Base-by-base conservation (phyloP, 2,329 filamentous ascomycete genomes). In the Aspergillus sp. region DNA sequence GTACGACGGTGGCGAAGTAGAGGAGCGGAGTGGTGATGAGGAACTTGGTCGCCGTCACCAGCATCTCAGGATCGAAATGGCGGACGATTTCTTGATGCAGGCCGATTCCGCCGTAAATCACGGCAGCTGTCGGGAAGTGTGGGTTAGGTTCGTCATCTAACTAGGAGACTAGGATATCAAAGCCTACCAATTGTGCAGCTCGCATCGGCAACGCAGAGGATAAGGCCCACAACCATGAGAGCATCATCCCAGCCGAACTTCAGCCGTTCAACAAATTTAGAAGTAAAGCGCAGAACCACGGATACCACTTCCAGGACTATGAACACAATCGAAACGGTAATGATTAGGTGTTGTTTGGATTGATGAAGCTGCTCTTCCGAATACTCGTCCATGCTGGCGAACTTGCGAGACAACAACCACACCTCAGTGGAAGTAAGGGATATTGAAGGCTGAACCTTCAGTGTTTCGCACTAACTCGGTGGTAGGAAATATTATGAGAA, bases 81-180 rank as follows among this genome's bases (percentile, higher is more conserved):
- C 17, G 15, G 10, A 59, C 51, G 13, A 30, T 15, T 12, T n/a
- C 39, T 28, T 55, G 19, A 43, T 59, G 57, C 13, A 55, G 57
- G 30, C 57, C 57, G n/a, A 59, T 21, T 12, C 57, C 57, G n/a
- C 57, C 57, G 52, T 43, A 25, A 5, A 7, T 17, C n/a, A 55
- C 36, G 21, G 54, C 57, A 15, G 28, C 57, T 59, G 19, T 21
- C 25, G 13, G 23, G 9, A 13, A 28, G 25, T 36, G 12, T 2
- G 12, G 5, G 21, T 49, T 23, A 49, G 45, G 15, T 7, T 1
- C 4, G 5, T 12, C 13, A 10, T 36, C 12, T 28, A 7, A 25
- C 23, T 4, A 15, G 12, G 5, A 5, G 32, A 12, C 25, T 36
- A 10, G 2, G 12, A 36, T 13, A 36, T 5, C 12, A 12, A 13